A percentile compares a stretch with the other conserved stretches of the same genome.
phyloP scores from a whole-genome alignment of 805 yeast species.

The Suhomyces vadensis region DNA sequence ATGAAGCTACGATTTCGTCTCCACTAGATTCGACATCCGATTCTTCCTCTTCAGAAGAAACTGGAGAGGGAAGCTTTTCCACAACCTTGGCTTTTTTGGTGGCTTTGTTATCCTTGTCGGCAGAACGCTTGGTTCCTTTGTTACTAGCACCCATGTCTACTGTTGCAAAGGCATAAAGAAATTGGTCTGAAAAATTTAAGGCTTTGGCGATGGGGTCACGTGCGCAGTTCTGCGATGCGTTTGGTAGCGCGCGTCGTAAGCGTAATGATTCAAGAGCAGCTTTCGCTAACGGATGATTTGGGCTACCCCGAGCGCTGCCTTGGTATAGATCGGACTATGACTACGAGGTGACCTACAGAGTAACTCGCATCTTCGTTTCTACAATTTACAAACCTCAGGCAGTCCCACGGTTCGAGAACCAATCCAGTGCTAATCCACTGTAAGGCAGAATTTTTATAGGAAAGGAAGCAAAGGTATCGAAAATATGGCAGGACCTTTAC shows the following conservation, averaged over 20 bases:
- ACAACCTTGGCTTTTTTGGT: conserved; percentile 32
- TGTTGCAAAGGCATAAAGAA: neutral
- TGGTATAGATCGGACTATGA: too few species aligned
- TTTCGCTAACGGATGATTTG: too few species aligned
- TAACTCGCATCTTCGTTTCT: too few species aligned
- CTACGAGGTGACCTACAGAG: too few species aligned
- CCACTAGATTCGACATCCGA: conserved; percentile 29
- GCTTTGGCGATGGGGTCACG: conserved; percentile 1
- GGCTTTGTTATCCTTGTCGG: conserved; percentile 15
- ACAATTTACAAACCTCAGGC: too few species aligned
- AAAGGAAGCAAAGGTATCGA: too few species aligned
- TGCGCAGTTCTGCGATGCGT: neutral
- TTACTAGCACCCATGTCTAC: conserved; percentile 21
- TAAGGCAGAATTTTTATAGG: too few species aligned
- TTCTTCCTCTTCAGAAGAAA: conserved; percentile 19
- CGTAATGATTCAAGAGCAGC: too few species aligned
- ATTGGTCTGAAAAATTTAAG: conserved; percentile 3
- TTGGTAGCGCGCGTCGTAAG: neutral
- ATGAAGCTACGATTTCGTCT: conserved; percentile 25
- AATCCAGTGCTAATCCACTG: too few species aligned
- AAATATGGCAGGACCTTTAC: too few species aligned
- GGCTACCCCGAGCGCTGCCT: too few species aligned
- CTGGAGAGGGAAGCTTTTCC: conserved; percentile 27
- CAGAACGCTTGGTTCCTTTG: conserved; percentile 36
- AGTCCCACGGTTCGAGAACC: too few species aligned